Evolutionary conservation across 2,329 filamentous ascomycete genomes (phyloP).

Genomic region (Diplodia mutila): DNA sequence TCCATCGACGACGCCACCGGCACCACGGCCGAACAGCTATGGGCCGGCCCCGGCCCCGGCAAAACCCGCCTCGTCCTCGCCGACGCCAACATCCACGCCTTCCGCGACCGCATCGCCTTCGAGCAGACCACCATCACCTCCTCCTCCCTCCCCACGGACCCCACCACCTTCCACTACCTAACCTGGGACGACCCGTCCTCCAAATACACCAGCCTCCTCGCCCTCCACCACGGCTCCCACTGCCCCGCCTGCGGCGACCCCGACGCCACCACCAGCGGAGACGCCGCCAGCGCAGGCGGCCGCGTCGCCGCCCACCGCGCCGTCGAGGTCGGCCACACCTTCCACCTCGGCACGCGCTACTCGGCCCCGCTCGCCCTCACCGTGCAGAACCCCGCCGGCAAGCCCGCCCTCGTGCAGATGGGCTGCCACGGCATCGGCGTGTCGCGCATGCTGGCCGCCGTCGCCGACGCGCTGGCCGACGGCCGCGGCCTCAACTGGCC

Average conservation of each 20-base stretch:
- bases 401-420: constrained; percentile 74
- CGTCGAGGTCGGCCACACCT: constrained; percentile 93
- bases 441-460: constrained; percentile 84
- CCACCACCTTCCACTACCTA: constrained; percentile 31
- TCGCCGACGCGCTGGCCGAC: constrained; percentile 76
- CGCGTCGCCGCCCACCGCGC: constrained; percentile 56
- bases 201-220: too few relatives aligned
- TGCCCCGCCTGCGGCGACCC: constrained; percentile 24
- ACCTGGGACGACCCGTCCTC: neutral
- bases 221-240: constrained; percentile 30
- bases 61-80: constrained; percentile 9
- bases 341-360: constrained; percentile 89
- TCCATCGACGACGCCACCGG: constrained; percentile 59
- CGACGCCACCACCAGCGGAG: neutral
- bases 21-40: constrained; percentile 39
- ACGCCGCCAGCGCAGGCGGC: constrained; percentile 28
- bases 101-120: constrained; percentile 31
- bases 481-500: constrained; percentile 81
- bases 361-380: constrained; percentile 70
- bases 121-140: constrained; percentile 27
- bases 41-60: neutral
- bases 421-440: constrained; percentile 96
- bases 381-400: constrained; percentile 26
- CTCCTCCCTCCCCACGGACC: constrained; percentile 18
- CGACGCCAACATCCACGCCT: constrained; percentile 12